A percentile compares a stretch with the other conserved stretches of the same genome.
Evolutionary conservation across 1,139 yeast genomes (phyloP).

Genomic region (Yamadazyma sp.): DNA sequence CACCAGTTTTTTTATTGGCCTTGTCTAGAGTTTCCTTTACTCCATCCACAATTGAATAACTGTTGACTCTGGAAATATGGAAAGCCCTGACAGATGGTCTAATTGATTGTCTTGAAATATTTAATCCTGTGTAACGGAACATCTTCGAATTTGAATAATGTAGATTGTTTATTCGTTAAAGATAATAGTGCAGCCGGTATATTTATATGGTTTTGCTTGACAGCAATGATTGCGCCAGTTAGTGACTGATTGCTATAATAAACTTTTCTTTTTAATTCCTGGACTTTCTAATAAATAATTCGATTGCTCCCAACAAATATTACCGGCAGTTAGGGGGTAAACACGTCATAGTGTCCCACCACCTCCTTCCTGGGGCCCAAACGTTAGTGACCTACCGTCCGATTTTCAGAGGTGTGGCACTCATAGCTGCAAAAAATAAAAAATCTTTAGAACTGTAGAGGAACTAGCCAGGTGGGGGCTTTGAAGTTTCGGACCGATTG

Average conservation of each 20-base stretch:
- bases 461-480: no score
- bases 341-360: no score
- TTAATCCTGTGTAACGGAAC: constrained; percentile 14
- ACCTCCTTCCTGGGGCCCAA: no score
- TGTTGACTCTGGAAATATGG: constrained; percentile 8
- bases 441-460: no score
- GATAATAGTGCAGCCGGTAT: no score
- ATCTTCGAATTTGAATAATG: no score
- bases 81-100: constrained; percentile 10
- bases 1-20: constrained; percentile 37
- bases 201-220: constrained; percentile 2
- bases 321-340: not conserved
- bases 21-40: constrained; percentile 36
- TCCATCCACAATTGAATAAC: constrained; percentile 30
- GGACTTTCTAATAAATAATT: not conserved
- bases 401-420: no score
- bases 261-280: constrained; percentile 1
- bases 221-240: constrained; percentile 13
- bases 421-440: no score
- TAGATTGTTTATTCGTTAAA: no score
- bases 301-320: not conserved
- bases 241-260: constrained; percentile 1
- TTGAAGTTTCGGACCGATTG: no score
- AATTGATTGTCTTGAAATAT: constrained; percentile 8
- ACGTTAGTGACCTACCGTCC: no score